Evolutionary conservation across 495 filamentous ascomycete genomes (phyloP).

Genomic region (Penicillium coprophilum): DNA sequence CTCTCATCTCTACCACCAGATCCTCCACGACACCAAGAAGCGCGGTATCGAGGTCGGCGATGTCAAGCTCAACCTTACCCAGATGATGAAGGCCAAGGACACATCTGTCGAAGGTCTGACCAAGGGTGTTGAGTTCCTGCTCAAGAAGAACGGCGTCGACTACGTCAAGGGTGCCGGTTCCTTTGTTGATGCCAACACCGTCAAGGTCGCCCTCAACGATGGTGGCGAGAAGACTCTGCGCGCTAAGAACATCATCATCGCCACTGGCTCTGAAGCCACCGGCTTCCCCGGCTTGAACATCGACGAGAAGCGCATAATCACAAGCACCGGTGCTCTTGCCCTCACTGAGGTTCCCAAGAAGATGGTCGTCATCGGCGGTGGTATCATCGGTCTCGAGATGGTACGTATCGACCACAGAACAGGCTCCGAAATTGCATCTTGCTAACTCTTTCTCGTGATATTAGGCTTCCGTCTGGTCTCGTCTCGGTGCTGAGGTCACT

Average conservation of each 20-base stretch:
- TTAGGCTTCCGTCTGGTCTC: slow-evolving; percentile 91
- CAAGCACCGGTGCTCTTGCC: slow-evolving; percentile 90
- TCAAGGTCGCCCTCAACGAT: slow-evolving; percentile 85
- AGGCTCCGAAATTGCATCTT: background rate
- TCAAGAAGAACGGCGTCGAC: slow-evolving; percentile 98
- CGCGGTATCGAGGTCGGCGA: slow-evolving; percentile 95
- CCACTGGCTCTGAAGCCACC: slow-evolving; percentile 89
- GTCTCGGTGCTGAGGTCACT: slow-evolving; percentile 90
- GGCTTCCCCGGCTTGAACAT: slow-evolving; percentile 95
- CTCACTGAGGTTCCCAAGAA: slow-evolving; percentile 91
- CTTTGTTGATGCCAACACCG: slow-evolving; percentile 84
- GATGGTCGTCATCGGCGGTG: slow-evolving; percentile 96
- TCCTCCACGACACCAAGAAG: slow-evolving; percentile 94
- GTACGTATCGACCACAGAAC: slow-evolving; percentile 38
- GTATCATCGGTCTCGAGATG: slow-evolving; percentile 99
- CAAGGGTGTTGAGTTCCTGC: slow-evolving; percentile 94
- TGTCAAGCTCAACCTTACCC: slow-evolving; percentile 89
- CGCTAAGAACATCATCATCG: slow-evolving; percentile 97
- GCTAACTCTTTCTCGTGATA: slow-evolving; percentile 13
- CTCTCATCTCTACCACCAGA: slow-evolving; percentile 96
- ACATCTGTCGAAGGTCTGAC: slow-evolving; percentile 84
- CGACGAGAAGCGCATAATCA: slow-evolving; percentile 95
- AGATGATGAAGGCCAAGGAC: slow-evolving; percentile 99
- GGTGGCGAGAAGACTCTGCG: slow-evolving; percentile 82
- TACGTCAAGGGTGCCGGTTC: slow-evolving; percentile 91